A percentile compares a stretch with the other conserved stretches of the same genome.
Conservation (phyloP, 2,329 filamentous ascomycete genomes). For the Colletotrichum falcatum region DNA sequence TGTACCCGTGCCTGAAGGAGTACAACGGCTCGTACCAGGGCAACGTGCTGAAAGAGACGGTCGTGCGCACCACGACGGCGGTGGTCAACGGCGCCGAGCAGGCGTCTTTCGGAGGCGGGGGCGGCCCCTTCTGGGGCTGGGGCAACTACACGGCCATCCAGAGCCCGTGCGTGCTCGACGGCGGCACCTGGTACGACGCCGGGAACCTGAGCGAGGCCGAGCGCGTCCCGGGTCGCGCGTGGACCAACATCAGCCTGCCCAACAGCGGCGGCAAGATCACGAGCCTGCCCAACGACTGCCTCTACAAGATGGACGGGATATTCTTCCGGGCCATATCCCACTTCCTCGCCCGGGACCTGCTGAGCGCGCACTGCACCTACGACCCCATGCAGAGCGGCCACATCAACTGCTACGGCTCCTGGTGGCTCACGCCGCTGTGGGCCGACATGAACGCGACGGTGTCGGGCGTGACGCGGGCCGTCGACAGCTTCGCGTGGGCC, state of each 20-base stretch:
- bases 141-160: constrained; percentile 28
- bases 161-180: constrained; percentile 25
- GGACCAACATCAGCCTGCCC: constrained; percentile 19
- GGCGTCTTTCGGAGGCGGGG: background rate
- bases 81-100: constrained; percentile 7
- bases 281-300: constrained; percentile 21
- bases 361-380: constrained; percentile 22
- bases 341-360: constrained; percentile 11
- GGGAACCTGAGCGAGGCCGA: constrained; percentile 13
- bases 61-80: constrained; percentile 30
- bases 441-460: constrained; percentile 30
- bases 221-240: constrained; percentile 1
- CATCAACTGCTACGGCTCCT: constrained; percentile 24
- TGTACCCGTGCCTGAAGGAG: constrained; percentile 35
- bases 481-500: constrained; percentile 29
- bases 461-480: constrained; percentile 8
- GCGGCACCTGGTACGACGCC: constrained; percentile 24
- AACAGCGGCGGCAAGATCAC: background rate
- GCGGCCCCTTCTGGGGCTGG: background rate
- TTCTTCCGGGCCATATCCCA: constrained; percentile 15
- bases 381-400: constrained; percentile 34
- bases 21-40: constrained; percentile 9
- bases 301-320: constrained; percentile 32
- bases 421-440: constrained; percentile 36
- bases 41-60: constrained; percentile 21